Base-by-base conservation (phyloP, 139 green algal genomes). In the Chara braunii region DNA sequence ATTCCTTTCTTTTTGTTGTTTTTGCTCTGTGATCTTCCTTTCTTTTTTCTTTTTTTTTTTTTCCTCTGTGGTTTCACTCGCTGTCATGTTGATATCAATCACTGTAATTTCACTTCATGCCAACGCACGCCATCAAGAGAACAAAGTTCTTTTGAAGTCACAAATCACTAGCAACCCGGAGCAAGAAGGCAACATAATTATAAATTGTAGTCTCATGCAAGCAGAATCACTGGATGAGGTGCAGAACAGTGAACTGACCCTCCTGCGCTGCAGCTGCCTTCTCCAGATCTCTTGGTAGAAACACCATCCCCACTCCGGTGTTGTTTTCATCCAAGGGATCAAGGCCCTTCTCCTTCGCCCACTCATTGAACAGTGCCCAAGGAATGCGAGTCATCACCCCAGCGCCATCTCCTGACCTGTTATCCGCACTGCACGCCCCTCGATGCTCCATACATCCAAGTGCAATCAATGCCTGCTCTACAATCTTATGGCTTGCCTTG, bases 401-500 rank as follows among this genome's bases (percentile, higher is more conserved):
- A 0, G 92, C 87, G 34, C 94, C 94, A 74, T 99, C 94, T 26
- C 94, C 94, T 1, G 92, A 98, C 63, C 94, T 84, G 60, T 95
- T 75, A 51, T 99, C 94, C 1, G 94, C 90, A 18, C 86, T 93
- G 79, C 92, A 99, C 3, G 89, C 94, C 5, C 94, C 94, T 32
- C 94, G 86, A 80, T 99, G 94, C 84, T 99, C 94, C 94, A 99
- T 99, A 82, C 94, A 99, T 1, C 88, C 89, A 33, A 98, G 82
- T 2, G 89, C 94, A 0, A 59, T 81, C 18, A 97, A 75, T 0
- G 91, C 90, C 81, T 97, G 80, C 43, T 86, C 61, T 2, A 97
- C 52, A n/a, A 96, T 86, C 4, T 87, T 89, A 73, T 98, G 94
- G 68, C 70, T 91, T 37, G 72, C 57, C 43, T 94, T 74, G 54